Conservation (phyloP, 2,329 filamentous ascomycete species). For the Coleophoma eucalyptorum region DNA sequence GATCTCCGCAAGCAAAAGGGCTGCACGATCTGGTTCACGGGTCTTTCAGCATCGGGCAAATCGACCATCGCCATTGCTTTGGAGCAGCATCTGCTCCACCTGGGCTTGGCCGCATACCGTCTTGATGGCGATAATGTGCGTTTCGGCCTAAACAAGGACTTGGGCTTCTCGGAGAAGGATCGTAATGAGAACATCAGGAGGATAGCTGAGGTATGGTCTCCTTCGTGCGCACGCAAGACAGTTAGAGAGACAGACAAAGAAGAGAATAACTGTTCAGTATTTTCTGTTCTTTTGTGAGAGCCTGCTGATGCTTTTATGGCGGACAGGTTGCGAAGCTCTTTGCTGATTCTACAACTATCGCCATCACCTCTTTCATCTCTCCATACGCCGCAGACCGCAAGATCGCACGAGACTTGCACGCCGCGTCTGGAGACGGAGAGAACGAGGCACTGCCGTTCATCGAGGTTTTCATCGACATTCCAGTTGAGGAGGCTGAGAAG, state of each 20-base stretch:
- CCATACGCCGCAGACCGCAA: conserved; percentile 87
- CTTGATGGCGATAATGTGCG: conserved; percentile 98
- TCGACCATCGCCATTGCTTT: conserved; percentile 95
- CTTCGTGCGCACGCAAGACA: background rate
- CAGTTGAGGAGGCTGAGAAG: conserved; percentile 87
- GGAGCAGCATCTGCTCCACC: conserved; percentile 92
- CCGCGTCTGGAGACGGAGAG: conserved; percentile 46
- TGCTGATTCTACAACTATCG: conserved; percentile 81
- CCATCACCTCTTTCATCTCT: conserved; percentile 95
- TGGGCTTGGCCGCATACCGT: conserved; percentile 79
- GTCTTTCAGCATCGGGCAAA: conserved; percentile 93
- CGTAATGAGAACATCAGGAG: conserved; percentile 97
- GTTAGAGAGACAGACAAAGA: background rate
- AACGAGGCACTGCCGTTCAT: conserved; percentile 77
- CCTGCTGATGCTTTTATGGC: conserved; percentile 1
- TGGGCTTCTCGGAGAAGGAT: conserved; percentile 90
- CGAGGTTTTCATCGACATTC: conserved; percentile 90
- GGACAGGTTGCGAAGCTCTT: conserved; percentile 85
- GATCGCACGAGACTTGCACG: conserved; percentile 77
- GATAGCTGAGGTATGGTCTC: conserved; percentile 67
- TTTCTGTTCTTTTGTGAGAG: background rate
- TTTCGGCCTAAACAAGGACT: conserved; percentile 96
- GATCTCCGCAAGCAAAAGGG: conserved; percentile 76
- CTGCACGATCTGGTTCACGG: conserved; percentile 97
- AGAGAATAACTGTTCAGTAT: background rate